These are phyloP conservation scores for Musa schizocarpa DNA, from an alignment of 176 grass and related monocot species.

Conservation along the genomic window DNA sequence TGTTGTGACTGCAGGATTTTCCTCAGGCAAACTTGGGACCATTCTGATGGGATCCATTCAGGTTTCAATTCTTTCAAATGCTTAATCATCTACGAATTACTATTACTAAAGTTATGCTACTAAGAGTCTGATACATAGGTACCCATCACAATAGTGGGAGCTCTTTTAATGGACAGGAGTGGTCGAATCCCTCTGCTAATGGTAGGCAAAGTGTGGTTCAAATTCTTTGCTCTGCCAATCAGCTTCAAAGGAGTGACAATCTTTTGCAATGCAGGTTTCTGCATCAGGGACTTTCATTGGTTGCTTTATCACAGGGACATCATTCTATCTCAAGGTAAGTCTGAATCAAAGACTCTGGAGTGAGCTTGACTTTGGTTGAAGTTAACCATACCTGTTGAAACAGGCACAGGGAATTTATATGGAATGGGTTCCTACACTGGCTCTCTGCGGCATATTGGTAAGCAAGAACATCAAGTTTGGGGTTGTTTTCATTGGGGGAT, in stretches of 20 bases:
- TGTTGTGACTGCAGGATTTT: conserved; percentile 27
- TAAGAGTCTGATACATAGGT: conserved; percentile 30
- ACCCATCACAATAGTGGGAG: conserved; percentile 58
- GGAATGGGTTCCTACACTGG: conserved; percentile 48
- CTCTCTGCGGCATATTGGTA: conserved; percentile 69
- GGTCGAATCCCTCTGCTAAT: conserved; percentile 66
- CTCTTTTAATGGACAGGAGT: conserved; percentile 67
- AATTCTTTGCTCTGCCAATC: neutral
- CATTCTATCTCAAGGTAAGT: conserved; percentile 67
- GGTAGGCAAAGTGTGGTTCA: conserved; percentile 31
- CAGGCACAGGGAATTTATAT: conserved; percentile 42
- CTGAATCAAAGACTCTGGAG: neutral
- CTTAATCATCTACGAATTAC: conserved; percentile 23
- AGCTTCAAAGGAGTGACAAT: neutral
- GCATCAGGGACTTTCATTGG: conserved; percentile 66
- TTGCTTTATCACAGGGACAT: conserved; percentile 49
- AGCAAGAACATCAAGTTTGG: conserved; percentile 1
- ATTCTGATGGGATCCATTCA: conserved; percentile 48
- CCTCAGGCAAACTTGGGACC: conserved; percentile 50
- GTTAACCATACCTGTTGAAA: conserved; percentile 16
- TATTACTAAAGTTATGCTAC: conserved; percentile 30
- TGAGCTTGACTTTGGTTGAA: conserved; percentile 5
- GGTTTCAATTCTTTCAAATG: conserved; percentile 18
- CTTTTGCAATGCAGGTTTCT: conserved; percentile 43
- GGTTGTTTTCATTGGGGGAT: neutral